Conservation (phyloP, 176 grass and related monocot species). For the Guadua angustifolia region DNA sequence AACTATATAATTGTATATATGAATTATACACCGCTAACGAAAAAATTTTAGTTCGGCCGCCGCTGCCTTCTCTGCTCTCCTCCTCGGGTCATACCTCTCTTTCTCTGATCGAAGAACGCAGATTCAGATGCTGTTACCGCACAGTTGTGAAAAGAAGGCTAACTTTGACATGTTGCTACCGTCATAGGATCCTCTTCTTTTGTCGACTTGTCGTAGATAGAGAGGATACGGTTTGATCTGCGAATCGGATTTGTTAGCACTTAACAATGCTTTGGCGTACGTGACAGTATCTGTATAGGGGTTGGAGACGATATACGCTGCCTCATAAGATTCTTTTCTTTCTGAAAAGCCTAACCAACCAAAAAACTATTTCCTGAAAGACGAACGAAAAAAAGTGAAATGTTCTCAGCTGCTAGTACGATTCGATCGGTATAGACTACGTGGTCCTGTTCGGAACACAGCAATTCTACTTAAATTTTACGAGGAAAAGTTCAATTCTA, state of each 20-base stretch:
- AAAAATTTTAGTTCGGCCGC: too few species aligned
- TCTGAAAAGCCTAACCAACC: background rate
- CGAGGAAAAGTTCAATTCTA: background rate
- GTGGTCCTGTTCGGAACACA: too few species aligned
- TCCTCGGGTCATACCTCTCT: too few species aligned
- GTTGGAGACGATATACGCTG: constrained; percentile 4
- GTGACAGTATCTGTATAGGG: constrained; percentile 16
- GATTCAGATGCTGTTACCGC: background rate
- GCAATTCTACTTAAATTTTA: too few species aligned
- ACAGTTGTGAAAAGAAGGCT: background rate
- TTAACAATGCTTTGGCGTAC: background rate
- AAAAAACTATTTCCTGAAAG: background rate
- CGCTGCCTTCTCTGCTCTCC: too few species aligned
- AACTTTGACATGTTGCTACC: background rate
- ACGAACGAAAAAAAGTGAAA: background rate
- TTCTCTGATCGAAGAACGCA: background rate
- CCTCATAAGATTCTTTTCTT: background rate
- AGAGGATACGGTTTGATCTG: constrained; percentile 2
- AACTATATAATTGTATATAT: too few species aligned
- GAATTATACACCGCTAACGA: too few species aligned
- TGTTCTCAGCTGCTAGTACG: background rate
- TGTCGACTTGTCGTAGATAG: background rate
- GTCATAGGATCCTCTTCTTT: background rate
- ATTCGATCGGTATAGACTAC: background rate
- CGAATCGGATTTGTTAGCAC: background rate